phyloP scores from a whole-genome alignment of 1,284 basidiomycete genomes.

The Microbotryum saponariae region DNA sequence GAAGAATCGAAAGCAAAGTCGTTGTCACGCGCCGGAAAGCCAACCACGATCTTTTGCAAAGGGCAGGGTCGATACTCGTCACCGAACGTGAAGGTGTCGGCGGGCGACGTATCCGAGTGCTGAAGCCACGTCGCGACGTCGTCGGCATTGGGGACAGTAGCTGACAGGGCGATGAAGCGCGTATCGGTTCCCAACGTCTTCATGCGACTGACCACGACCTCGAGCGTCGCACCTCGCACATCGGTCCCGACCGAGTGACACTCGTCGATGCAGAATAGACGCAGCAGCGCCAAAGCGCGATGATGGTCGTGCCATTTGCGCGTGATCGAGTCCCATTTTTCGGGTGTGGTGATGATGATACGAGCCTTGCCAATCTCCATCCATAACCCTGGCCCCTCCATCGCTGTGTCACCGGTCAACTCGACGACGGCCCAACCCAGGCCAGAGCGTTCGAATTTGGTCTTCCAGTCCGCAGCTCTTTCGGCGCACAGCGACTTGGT shows the following conservation, averaged over 20 bases:
- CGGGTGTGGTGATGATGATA: constrained; percentile 65
- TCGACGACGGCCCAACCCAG: constrained; percentile 58
- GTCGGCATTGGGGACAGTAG: constrained; percentile 85
- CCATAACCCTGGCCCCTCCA: constrained; percentile 47
- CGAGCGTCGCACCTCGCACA: constrained; percentile 76
- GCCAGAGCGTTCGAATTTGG: constrained; percentile 66
- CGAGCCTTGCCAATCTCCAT: constrained; percentile 61
- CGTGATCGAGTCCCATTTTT: constrained; percentile 90
- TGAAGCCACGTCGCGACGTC: constrained; percentile 88
- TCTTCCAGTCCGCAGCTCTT: constrained; percentile 71
- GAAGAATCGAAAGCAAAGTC: constrained; percentile 68
- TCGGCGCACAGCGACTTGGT: constrained; percentile 63
- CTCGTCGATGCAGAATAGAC: constrained; percentile 74
- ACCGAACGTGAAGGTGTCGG: constrained; percentile 74
- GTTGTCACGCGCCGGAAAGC: constrained; percentile 48
- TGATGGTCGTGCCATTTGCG: constrained; percentile 56
- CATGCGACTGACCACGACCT: constrained; percentile 91
- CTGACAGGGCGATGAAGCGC: constrained; percentile 66
- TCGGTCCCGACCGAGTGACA: constrained; percentile 83
- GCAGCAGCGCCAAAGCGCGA: constrained; percentile 43
- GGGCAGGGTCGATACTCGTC: constrained; percentile 83
- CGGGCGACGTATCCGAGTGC: constrained; percentile 42
- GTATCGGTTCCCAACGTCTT: constrained; percentile 53
- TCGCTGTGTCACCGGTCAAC: constrained; percentile 78
- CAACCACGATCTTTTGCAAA: constrained; percentile 62